These are phyloP conservation scores for Truncatella angustata DNA, from an alignment of 2,329 filamentous ascomycete genomes.

Conservation along the genomic window DNA sequence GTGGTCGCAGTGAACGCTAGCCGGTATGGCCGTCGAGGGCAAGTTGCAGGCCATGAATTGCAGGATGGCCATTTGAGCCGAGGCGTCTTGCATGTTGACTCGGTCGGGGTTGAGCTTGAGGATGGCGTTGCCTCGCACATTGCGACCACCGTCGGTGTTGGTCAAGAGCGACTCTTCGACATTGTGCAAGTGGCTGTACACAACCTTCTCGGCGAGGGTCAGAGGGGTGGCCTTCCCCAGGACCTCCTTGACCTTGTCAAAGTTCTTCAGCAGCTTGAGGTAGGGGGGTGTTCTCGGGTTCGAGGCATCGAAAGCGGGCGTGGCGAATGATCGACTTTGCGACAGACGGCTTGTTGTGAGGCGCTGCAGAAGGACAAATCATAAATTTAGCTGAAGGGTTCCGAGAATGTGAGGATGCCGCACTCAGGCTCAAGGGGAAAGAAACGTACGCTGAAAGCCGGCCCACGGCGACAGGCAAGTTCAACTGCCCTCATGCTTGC, in stretches of 20 bases:
- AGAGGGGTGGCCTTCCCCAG: slow-evolving; percentile 41
- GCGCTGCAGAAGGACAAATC: slow-evolving; percentile 19
- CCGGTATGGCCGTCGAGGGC: slow-evolving; percentile 84
- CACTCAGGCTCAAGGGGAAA: no score
- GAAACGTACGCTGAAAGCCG: slow-evolving; percentile 26
- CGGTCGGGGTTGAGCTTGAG: slow-evolving; percentile 96
- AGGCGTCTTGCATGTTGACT: slow-evolving; percentile 98
- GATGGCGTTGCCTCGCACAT: slow-evolving; percentile 84
- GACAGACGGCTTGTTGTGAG: slow-evolving; percentile 21
- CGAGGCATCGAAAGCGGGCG: slow-evolving; percentile 28
- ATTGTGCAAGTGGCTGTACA: slow-evolving; percentile 92
- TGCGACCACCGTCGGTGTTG: slow-evolving; percentile 77
- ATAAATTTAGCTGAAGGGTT: not conserved
- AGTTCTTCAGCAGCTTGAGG: slow-evolving; percentile 39
- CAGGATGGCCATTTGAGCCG: slow-evolving; percentile 94
- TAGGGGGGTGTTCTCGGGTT: slow-evolving; percentile 65
- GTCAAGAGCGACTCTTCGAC: slow-evolving; percentile 83
- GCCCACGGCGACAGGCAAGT: slow-evolving; percentile 27
- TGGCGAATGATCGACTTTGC: slow-evolving; percentile 28
- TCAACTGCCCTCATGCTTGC: slow-evolving; percentile 31
- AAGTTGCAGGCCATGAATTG: slow-evolving; percentile 99
- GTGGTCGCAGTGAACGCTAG: slow-evolving; percentile 98
- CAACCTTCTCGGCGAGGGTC: slow-evolving; percentile 95
- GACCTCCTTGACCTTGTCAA: slow-evolving; percentile 13
- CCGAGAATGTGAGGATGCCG: no score